phyloP scores from a whole-genome alignment of 2,329 filamentous ascomycete species.

The Penicillium sp. region DNA sequence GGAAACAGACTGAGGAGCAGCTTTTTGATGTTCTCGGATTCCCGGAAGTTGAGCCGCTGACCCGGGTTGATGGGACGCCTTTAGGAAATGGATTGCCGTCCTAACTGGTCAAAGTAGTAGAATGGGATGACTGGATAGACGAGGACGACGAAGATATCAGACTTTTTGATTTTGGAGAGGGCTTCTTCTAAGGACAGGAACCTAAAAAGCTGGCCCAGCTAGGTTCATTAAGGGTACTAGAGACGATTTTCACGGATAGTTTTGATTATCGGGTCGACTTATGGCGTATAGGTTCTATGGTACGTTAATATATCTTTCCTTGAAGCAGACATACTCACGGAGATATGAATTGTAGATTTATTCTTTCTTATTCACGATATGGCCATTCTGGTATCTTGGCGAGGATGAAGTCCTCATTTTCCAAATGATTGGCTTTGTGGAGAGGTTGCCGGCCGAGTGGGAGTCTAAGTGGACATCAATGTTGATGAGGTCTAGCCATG shows the following conservation, averaged over 20 bases:
- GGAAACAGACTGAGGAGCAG: slow-evolving; percentile 12
- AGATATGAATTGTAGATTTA: slow-evolving; percentile 18
- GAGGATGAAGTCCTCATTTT: slow-evolving; percentile 13
- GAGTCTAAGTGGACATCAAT: slow-evolving; percentile 19
- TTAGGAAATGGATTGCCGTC: slow-evolving; percentile 21
- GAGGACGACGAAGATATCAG: slow-evolving; percentile 27
- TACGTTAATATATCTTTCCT: slow-evolving; percentile 7
- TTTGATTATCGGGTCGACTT: slow-evolving; percentile 36
- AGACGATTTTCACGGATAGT: slow-evolving; percentile 30
- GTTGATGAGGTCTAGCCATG: not conserved
- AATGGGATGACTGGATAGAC: slow-evolving; percentile 26
- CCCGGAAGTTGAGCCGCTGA: slow-evolving; percentile 19
- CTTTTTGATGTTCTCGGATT: slow-evolving; percentile 19
- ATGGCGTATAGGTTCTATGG: slow-evolving; percentile 29
- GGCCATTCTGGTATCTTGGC: slow-evolving; percentile 19
- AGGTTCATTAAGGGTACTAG: slow-evolving; percentile 27
- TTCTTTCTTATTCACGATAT: slow-evolving; percentile 18
- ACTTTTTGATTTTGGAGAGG: slow-evolving; percentile 26
- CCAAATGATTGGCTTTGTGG: slow-evolving; percentile 26
- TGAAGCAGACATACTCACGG: not conserved
- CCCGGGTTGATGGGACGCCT: slow-evolving; percentile 21
- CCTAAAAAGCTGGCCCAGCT: slow-evolving; percentile 24
- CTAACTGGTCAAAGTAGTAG: slow-evolving; percentile 25
- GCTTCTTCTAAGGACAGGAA: slow-evolving; percentile 22
- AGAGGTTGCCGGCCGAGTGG: slow-evolving; percentile 19